These are phyloP conservation scores for Quercus phellos DNA, from an alignment of 331 rosid genomes.

Conservation along the genomic window DNA sequence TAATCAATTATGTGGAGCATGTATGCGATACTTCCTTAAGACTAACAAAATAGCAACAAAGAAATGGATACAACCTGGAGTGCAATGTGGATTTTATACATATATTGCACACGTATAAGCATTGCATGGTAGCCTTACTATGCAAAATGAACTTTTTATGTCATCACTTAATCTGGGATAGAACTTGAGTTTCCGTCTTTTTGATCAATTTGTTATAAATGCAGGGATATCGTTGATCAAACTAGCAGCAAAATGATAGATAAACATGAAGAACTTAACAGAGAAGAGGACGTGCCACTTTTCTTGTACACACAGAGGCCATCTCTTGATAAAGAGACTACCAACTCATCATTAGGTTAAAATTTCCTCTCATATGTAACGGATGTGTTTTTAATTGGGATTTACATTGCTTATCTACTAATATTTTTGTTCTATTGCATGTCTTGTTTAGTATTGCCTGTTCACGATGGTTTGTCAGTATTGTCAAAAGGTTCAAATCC, in stretches of 20 bases:
- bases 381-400: background rate
- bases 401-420: slow-evolving; percentile 12
- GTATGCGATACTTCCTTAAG: background rate
- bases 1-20: background rate
- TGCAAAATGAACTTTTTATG: background rate
- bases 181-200: background rate
- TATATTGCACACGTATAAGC: background rate
- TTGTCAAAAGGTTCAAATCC: slow-evolving; percentile 55
- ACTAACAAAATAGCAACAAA: background rate
- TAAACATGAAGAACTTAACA: slow-evolving; percentile 27
- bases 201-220: slow-evolving; percentile 10
- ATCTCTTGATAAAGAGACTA: slow-evolving; percentile 17
- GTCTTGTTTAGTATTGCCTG: slow-evolving; percentile 40
- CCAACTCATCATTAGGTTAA: slow-evolving; percentile 37
- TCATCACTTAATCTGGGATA: background rate
- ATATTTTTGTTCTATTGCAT: background rate
- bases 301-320: slow-evolving; percentile 35
- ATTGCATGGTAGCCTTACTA: background rate
- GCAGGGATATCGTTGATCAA: slow-evolving; percentile 34
- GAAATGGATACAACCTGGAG: background rate
- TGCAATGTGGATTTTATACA: background rate
- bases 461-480: slow-evolving; percentile 42
- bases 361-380: background rate
- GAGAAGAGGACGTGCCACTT: slow-evolving; percentile 46
- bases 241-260: slow-evolving; percentile 15